Evolutionary conservation across 2,329 filamentous ascomycete species (phyloP).

Genomic region (Trichoderma afroharzianum): DNA sequence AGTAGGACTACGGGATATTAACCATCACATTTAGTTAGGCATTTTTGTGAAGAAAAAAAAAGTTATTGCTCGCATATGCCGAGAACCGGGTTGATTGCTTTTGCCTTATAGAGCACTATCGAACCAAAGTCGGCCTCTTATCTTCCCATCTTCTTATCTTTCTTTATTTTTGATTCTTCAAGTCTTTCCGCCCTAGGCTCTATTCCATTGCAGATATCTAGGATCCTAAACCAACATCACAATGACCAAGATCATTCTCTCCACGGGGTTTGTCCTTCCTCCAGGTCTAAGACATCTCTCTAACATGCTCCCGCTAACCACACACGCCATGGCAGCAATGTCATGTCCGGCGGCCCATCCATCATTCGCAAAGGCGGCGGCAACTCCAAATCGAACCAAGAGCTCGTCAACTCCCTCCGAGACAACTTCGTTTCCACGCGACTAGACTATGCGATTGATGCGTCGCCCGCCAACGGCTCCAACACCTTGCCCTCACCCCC

Average conservation of each 20-base stretch:
- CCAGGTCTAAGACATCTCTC: background rate
- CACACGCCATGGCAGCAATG: constrained; percentile 53
- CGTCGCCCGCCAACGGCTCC: constrained; percentile 30
- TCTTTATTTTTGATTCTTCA: background rate
- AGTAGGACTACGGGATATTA: background rate
- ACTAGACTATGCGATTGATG: constrained; percentile 49
- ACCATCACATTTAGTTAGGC: background rate
- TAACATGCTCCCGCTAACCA: constrained; percentile 11
- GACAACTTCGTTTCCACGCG: constrained; percentile 77
- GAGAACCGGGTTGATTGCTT: background rate
- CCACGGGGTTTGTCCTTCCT: constrained; percentile 66
- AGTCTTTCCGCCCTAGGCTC: background rate
- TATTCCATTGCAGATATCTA: background rate
- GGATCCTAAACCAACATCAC: constrained; percentile 20
- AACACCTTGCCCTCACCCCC: constrained; percentile 26
- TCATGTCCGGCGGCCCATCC: constrained; percentile 78
- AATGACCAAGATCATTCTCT: constrained; percentile 78
- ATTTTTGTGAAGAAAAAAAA: background rate
- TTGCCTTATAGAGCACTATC: background rate
- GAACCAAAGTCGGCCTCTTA: background rate
- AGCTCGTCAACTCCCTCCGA: constrained; percentile 83
- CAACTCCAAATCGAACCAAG: constrained; percentile 77
- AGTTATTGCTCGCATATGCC: constrained; percentile 9
- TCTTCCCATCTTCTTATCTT: background rate
- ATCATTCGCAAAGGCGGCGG: constrained; percentile 78